These are phyloP conservation scores for Waltiozyma solani DNA, from an alignment of 1,139 yeast genomes.

Conservation along the genomic window DNA sequence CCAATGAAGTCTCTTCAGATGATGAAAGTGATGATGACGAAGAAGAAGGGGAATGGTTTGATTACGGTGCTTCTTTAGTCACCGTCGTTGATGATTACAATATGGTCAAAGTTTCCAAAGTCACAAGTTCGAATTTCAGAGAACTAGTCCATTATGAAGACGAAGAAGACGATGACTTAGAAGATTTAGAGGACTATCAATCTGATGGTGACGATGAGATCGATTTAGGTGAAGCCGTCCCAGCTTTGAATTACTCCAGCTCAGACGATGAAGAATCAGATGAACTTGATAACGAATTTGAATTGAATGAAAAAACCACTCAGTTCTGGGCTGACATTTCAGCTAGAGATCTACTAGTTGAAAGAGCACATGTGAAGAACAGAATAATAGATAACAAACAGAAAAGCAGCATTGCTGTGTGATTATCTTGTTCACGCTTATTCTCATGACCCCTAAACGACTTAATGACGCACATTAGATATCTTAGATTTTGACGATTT, in stretches of 20 bases:
- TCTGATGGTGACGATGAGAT: too few relatives aligned
- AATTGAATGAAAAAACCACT: conserved; percentile 41
- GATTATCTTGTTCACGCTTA: too few relatives aligned
- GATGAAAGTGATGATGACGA: conserved; percentile 3
- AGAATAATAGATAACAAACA: background rate
- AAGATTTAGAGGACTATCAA: background rate
- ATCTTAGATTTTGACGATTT: too few relatives aligned
- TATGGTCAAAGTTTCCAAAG: background rate
- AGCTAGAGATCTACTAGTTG: background rate
- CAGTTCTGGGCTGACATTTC: conserved; percentile 15
- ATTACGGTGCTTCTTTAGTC: background rate
- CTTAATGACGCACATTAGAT: too few relatives aligned
- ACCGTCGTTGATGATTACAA: background rate
- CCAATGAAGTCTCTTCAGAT: conserved; percentile 1
- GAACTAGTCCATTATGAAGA: conserved; percentile 9
- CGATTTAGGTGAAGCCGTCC: conserved; percentile 2
- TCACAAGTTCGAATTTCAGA: conserved; percentile 10
- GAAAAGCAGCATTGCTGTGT: too few relatives aligned
- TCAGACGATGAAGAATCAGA: conserved; percentile 7
- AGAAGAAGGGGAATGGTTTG: background rate
- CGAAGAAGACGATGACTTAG: background rate
- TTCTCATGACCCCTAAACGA: too few relatives aligned
- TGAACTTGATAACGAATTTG: conserved; percentile 10
- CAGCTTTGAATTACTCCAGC: too few relatives aligned
- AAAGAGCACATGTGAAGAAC: background rate